Conservation (phyloP, 208 protist genomes). For the Wallacemonas sp. region DNA sequence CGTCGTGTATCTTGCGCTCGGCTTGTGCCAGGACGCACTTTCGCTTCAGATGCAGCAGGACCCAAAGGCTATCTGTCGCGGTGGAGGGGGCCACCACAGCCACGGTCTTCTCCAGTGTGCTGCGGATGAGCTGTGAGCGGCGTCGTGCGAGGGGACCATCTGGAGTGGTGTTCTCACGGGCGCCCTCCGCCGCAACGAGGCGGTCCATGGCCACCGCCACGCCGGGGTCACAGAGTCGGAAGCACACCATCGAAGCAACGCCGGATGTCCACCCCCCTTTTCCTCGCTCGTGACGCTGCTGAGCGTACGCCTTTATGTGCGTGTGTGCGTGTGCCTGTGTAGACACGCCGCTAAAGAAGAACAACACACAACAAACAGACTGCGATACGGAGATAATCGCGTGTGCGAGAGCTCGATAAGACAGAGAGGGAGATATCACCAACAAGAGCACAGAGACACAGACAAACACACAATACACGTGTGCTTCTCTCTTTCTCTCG, state of each 20-base stretch:
- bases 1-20: neutral
- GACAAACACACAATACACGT: too few species aligned
- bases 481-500: too few species aligned
- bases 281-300: too few species aligned
- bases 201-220: conserved; percentile 1
- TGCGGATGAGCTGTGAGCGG: neutral
- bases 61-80: conserved; percentile 4
- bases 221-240: neutral
- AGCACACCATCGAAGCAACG: conserved; percentile 2
- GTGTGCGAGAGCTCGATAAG: too few species aligned
- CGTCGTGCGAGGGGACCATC: neutral
- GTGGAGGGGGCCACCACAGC: neutral
- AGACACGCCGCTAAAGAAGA: too few species aligned
- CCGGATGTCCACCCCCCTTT: too few species aligned
- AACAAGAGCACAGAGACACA: too few species aligned
- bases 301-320: too few species aligned
- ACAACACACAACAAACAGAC: too few species aligned
- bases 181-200: neutral
- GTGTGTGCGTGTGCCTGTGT: too few species aligned
- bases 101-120: neutral
- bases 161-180: neutral
- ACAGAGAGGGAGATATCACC: neutral
- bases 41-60: neutral
- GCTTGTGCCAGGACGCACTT: conserved; percentile 6
- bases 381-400: too few species aligned